Base-by-base conservation (phyloP, 2,329 filamentous ascomycete species). In the Talaromyces sp. region DNA sequence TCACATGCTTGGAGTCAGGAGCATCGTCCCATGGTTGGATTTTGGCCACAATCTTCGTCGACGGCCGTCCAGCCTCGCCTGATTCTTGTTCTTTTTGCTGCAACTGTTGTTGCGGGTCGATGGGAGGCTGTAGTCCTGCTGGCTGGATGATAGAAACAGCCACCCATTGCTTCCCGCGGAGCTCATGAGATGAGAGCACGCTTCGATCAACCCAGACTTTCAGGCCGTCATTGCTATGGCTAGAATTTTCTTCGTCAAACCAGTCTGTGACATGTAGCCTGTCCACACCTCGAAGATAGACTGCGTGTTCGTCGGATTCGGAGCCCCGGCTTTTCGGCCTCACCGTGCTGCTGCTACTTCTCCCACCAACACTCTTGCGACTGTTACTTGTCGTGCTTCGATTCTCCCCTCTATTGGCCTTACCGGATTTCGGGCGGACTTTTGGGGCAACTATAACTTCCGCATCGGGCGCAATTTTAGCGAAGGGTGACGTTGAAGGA, bases 391-490 rank as follows among this genome's bases (percentile, higher is more conserved):
- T 82, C 8, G 92, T 88, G 69, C 92, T 97, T 59, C 88, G 82
- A 68, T 83, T 91, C 64, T 95, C 91, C 69, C 92, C 97, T 59
- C 88, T 82, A 68, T 83, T 91, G 64, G 95, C 91, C 57, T 86
- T 83, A 3, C 84, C 78, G 35, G 81, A 77, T 70, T 89, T 91
- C 41, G 88, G 81, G 57, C 93, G 84, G 25, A 87, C 88, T 76
- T 99, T 99, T 0, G 94, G 94, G 3, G 94, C 94, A 60, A 99
- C 94, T 63, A 97, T 96, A 52, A 99, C 92, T 74, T 99, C 94
- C 21, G 93, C 93, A 70, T 97, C 91, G 0, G 92, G 89, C 0
- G 90, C 89, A 53, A 99, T 89, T 73, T 97, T 97, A 25, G 89
- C 91, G 70, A 99, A 99, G 0, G 89, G 81, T 1, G 84, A 81